Evolutionary conservation across 2,329 filamentous ascomycete genomes (phyloP), one percentile per base, ranked within the genome.

Genomic region (Fusarium pininemorale): DNA sequence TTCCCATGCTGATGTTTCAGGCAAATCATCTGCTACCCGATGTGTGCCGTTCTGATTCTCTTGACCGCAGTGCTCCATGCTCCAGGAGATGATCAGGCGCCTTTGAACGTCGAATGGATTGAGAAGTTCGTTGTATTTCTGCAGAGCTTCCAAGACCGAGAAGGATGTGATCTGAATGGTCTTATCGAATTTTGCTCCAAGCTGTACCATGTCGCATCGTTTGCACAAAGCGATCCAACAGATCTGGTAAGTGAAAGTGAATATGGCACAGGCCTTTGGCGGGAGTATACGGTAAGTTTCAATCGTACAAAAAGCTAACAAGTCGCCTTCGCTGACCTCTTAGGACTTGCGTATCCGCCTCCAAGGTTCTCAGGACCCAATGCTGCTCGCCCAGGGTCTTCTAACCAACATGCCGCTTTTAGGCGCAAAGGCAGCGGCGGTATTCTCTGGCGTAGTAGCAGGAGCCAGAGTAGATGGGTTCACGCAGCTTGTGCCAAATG

Each of bases 241-340:
- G 15, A 38, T 5, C 4, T 15, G 4, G 2, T 0, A 3, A 16
- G 12, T 6, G 14, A 18, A 1, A 1, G 4, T n/a, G 26, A 30
- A 2, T 1, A 18, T n/a, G 7, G 16, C 1, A 4, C 3, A 9
- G 24, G 2, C 6, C 1, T 57, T 8, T 22, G 9, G 22, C 5
- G 1, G 1, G 18, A n/a, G 7, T 26, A 57, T 28, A 18, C 5
- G 35, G 39, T 57, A 47, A 6, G 55, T 47, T 3, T 12, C 0
- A 16, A 41, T 12, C 14, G 8, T 2, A 6, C 2, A 5, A 35
- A 16, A 35, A 16, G 32, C 16, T 4, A 6, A 16, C 1, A 12
- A 16, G 18, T 16, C 3, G 11, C 7, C 18, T 2, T 20, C 16
- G 3, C 54, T 57, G 20, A 57, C 18, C 2, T 22, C 8, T 4